Evolutionary conservation across 2,329 filamentous ascomycete genomes (phyloP).

Genomic region (Ophiostoma himal-ulmi): DNA sequence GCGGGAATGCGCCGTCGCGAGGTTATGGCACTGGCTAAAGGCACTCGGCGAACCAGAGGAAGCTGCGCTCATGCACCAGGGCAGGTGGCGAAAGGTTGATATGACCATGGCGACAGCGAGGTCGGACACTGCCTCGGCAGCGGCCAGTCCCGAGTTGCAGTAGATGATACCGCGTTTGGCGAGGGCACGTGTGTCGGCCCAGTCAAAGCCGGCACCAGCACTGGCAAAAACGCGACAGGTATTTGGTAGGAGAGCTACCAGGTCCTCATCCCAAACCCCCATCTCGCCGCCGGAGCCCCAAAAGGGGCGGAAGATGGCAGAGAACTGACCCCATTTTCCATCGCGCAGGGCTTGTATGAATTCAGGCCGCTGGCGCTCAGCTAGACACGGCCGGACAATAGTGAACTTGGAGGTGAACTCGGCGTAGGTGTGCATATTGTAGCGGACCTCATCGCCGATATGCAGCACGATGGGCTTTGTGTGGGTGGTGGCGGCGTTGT

Average conservation of each 20-base stretch:
- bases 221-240: constrained; percentile 57
- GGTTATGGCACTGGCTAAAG: constrained; percentile 3
- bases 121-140: constrained; percentile 67
- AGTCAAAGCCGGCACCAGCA: constrained; percentile 61
- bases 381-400: constrained; percentile 39
- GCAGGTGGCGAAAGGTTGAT: constrained; percentile 60
- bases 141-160: constrained; percentile 66
- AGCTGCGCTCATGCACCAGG: constrained; percentile 53
- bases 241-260: constrained; percentile 43
- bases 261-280: constrained; percentile 28
- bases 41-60: not conserved
- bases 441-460: constrained; percentile 60
- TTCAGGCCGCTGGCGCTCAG: constrained; percentile 47
- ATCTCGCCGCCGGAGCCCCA: constrained; percentile 28
- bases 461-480: constrained; percentile 52
- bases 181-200: constrained; percentile 45
- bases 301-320: constrained; percentile 34
- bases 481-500: not conserved
- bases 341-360: constrained; percentile 48
- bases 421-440: constrained; percentile 44
- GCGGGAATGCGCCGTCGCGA: constrained; percentile 40
- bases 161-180: constrained; percentile 49
- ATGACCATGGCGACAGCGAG: constrained; percentile 66
- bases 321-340: constrained; percentile 50
- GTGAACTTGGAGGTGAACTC: constrained; percentile 42